Evolutionary conservation across 163 green algal genomes (phyloP).

Genomic region (Chloromonas sp.): DNA sequence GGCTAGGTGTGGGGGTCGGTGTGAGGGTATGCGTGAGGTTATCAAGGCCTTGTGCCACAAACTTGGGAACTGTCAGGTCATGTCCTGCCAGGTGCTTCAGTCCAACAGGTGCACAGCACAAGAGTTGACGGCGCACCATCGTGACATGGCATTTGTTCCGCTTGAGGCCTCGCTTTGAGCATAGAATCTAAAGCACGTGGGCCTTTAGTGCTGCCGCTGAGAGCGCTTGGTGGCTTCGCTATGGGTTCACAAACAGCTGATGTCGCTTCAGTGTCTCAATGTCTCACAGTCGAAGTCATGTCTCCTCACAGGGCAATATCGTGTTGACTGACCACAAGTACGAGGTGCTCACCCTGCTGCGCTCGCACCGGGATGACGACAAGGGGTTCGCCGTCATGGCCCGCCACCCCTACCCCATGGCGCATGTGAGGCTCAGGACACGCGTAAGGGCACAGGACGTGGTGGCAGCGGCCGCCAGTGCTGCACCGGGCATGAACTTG

Average conservation of each 20-base stretch:
- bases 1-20: not conserved
- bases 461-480: not conserved
- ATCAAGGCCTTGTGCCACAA: too few relatives aligned
- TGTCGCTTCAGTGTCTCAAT: not conserved
- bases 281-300: not conserved
- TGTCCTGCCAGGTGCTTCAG: too few relatives aligned
- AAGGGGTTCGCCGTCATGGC: conserved; percentile 74
- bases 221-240: too few relatives aligned
- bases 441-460: not conserved
- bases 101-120: too few relatives aligned
- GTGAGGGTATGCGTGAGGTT: too few relatives aligned
- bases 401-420: conserved; percentile 80
- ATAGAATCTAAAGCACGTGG: too few relatives aligned
- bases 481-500: conserved; percentile 1
- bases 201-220: too few relatives aligned
- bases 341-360: conserved; percentile 87
- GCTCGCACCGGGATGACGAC: conserved; percentile 83
- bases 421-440: conserved; percentile 48
- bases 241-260: too few relatives aligned
- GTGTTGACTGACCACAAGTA: conserved; percentile 86
- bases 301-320: conserved; percentile 81
- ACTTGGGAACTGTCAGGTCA: too few relatives aligned
- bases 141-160: too few relatives aligned
- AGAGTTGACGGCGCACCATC: too few relatives aligned
- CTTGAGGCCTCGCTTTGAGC: too few relatives aligned